A percentile compares a stretch with the other conserved stretches of the same genome.
Evolutionary conservation across 176 grass and related monocot genomes (phyloP).

Genomic region (Olyra latifolia): DNA sequence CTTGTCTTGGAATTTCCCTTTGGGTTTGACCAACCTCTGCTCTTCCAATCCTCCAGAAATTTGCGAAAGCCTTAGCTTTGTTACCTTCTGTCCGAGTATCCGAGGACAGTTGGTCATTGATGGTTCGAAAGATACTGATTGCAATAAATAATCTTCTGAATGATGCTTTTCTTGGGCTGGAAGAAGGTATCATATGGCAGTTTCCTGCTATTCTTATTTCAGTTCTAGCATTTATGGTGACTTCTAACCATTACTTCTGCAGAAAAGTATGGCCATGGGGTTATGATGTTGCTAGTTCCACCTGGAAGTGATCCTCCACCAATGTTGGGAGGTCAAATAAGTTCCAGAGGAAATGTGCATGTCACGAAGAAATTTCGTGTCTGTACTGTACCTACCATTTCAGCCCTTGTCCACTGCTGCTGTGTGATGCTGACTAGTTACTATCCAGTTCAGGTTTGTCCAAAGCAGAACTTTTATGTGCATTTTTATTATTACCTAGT

Average conservation of each 20-base stretch:
- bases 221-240: background rate
- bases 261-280: constrained; percentile 66
- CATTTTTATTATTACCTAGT: constrained; percentile 27
- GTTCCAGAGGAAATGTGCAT: constrained; percentile 43
- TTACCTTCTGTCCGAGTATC: constrained; percentile 68
- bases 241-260: constrained; percentile 39
- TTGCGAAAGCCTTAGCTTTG: constrained; percentile 56
- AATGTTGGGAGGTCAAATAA: constrained; percentile 47
- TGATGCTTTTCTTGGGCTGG: constrained; percentile 75
- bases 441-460: constrained; percentile 78
- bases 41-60: constrained; percentile 57
- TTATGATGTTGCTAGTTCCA: constrained; percentile 78
- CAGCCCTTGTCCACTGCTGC: constrained; percentile 72
- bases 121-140: constrained; percentile 82
- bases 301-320: constrained; percentile 70
- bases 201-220: constrained; percentile 12
- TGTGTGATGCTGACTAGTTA: constrained; percentile 74
- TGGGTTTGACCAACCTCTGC: background rate
- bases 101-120: constrained; percentile 67
- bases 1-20: background rate
- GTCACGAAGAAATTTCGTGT: constrained; percentile 64
- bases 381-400: constrained; percentile 59
- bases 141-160: constrained; percentile 67
- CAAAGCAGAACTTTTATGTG: constrained; percentile 22
- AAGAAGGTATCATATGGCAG: constrained; percentile 58